Percentiles rank a stretch among this genome's conserved stretches.
Conservation (phyloP, 805 yeast genomes). For the Candida insectalens region DNA sequence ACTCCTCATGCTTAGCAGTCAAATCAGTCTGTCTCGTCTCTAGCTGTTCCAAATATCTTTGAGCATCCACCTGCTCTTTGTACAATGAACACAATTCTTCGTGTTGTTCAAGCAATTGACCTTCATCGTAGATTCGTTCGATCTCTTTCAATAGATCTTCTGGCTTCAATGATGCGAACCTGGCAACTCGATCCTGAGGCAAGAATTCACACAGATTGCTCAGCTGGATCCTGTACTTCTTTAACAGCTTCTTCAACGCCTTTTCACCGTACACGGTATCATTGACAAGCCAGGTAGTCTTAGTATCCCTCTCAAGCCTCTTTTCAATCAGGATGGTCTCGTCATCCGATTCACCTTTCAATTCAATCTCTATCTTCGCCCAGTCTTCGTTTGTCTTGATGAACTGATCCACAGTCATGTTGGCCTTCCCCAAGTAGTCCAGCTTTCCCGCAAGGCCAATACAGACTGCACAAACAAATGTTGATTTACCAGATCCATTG, state of each 20-base stretch:
- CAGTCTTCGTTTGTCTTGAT: conserved; percentile 54
- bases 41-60: conserved; percentile 20
- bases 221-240: conserved; percentile 62
- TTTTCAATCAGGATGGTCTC: conserved; percentile 31
- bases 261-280: conserved; percentile 29
- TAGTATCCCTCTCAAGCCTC: conserved; percentile 31
- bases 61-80: conserved; percentile 21
- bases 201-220: conserved; percentile 89
- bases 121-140: conserved; percentile 66
- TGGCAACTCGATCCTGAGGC: conserved; percentile 92
- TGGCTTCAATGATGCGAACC: conserved; percentile 75
- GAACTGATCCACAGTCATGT: conserved; percentile 50
- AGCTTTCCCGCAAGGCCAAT: conserved; percentile 79
- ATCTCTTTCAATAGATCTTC: conserved; percentile 69
- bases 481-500: conserved; percentile 92
- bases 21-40: conserved; percentile 25
- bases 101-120: conserved; percentile 48
- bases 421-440: conserved; percentile 60
- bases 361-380: conserved; percentile 39
- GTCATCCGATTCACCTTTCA: conserved; percentile 30
- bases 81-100: conserved; percentile 46
- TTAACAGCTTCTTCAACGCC: conserved; percentile 34
- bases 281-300: conserved; percentile 47
- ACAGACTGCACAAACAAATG: conserved; percentile 88
- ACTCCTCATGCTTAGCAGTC: conserved; percentile 24